Percentiles rank a stretch among this genome's conserved stretches.
phyloP scores from a whole-genome alignment of 2,329 filamentous ascomycete species.

The Venturia nashicola region DNA sequence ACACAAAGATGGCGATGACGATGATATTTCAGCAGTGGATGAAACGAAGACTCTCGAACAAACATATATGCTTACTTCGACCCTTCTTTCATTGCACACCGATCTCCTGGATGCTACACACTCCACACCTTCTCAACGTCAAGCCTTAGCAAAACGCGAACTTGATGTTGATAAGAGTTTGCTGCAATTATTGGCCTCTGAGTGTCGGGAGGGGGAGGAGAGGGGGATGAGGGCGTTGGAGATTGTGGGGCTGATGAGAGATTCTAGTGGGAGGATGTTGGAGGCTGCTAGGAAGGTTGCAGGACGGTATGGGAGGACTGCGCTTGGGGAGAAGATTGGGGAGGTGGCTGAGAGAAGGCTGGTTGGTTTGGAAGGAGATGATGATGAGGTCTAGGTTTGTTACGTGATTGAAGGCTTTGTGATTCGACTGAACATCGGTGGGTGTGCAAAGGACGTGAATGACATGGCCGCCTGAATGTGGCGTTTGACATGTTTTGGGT shows the following conservation, averaged over 20 bases:
- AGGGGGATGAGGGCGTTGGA: constrained; percentile 90
- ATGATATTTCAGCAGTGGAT: constrained; percentile 23
- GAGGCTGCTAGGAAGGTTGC: constrained; percentile 87
- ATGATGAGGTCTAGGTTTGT: constrained; percentile 4
- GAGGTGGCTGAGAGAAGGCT: constrained; percentile 65
- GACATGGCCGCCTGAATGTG: neutral
- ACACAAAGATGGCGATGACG: constrained; percentile 23
- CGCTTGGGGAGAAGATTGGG: constrained; percentile 82
- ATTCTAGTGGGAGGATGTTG: constrained; percentile 76
- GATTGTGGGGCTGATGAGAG: constrained; percentile 73
- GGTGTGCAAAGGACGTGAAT: neutral
- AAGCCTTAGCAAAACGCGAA: constrained; percentile 57
- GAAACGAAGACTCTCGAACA: constrained; percentile 64
- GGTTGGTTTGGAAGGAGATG: constrained; percentile 48
- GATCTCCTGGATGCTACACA: constrained; percentile 57
- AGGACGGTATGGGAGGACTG: constrained; percentile 63
- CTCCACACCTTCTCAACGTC: constrained; percentile 50
- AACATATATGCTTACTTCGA: constrained; percentile 60
- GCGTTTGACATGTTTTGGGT: neutral
- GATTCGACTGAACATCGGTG: no score
- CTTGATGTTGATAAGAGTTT: constrained; percentile 83
- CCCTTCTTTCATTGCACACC: constrained; percentile 61
- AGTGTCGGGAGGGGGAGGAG: constrained; percentile 89
- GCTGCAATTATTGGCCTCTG: constrained; percentile 74
- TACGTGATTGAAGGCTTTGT: neutral